Percentiles rank a stretch among this genome's conserved stretches.
Conservation (phyloP, 2,329 filamentous ascomycete species). For the Epichloe coenophiala region DNA sequence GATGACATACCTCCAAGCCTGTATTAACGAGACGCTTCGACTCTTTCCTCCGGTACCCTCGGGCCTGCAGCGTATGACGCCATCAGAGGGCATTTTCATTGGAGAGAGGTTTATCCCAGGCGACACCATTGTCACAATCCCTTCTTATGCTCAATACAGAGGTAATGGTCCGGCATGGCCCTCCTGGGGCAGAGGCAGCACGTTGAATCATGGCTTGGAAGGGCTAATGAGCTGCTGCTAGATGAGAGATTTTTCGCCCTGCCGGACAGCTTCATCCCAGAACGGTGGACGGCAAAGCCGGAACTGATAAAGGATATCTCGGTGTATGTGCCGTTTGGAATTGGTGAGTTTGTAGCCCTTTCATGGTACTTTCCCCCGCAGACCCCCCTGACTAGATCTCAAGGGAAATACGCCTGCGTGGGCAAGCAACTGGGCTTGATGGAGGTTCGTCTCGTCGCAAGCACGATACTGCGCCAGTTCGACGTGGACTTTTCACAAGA, state of each 20-base stretch:
- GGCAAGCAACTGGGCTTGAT: constrained; percentile 24
- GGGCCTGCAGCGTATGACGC: constrained; percentile 22
- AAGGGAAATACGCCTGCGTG: constrained; percentile 20
- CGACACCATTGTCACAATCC: constrained; percentile 18
- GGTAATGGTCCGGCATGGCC: neutral
- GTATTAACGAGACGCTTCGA: constrained; percentile 26
- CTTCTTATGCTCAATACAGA: constrained; percentile 7
- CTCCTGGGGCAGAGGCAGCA: neutral
- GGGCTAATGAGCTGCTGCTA: neutral
- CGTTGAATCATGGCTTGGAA: neutral
- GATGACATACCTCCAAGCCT: constrained; percentile 19
- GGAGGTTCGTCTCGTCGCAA: constrained; percentile 12
- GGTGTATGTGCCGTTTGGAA: constrained; percentile 15
- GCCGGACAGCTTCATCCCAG: constrained; percentile 18
- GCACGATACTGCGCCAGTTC: neutral
- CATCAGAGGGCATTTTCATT: constrained; percentile 21
- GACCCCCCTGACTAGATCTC: too few relatives aligned
- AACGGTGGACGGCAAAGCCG: constrained; percentile 19
- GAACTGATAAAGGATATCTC: constrained; percentile 13
- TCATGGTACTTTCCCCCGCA: neutral
- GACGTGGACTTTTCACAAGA: neutral
- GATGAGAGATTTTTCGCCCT: constrained; percentile 9
- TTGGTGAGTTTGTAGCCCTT: constrained; percentile 9
- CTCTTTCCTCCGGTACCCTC: constrained; percentile 23
- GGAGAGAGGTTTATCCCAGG: constrained; percentile 22